phyloP scores from a whole-genome alignment of 2,329 filamentous ascomycete species.

The Aspergillus fijiensis region DNA sequence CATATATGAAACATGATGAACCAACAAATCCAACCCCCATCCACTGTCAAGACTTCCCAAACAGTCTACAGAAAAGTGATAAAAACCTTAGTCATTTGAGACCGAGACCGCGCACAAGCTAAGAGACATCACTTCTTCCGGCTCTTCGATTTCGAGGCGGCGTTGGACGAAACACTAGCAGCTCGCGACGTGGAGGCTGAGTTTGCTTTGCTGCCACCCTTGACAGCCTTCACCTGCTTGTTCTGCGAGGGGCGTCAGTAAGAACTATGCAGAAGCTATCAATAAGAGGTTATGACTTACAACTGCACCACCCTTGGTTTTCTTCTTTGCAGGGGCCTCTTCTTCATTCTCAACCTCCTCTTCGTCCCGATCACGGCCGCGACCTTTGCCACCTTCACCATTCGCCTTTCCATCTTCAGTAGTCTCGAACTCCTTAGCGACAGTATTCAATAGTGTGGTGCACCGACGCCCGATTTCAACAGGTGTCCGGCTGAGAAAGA shows the following conservation, averaged over 20 bases:
- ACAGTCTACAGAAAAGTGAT: constrained; percentile 15
- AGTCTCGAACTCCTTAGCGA: constrained; percentile 91
- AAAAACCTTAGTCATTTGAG: constrained; percentile 9
- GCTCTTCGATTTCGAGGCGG: constrained; percentile 50
- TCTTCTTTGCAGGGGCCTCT: constrained; percentile 88
- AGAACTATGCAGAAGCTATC: neutral
- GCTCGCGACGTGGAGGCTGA: constrained; percentile 79
- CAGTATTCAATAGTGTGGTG: constrained; percentile 89
- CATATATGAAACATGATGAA: constrained; percentile 14
- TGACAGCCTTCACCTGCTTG: constrained; percentile 87
- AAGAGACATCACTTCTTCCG: constrained; percentile 48
- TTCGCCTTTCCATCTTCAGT: constrained; percentile 56
- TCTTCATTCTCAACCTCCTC: constrained; percentile 82
- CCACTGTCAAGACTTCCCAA: constrained; percentile 14
- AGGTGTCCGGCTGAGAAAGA: constrained; percentile 92
- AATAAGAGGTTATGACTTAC: constrained; percentile 51
- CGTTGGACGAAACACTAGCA: constrained; percentile 79
- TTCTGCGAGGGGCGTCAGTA: constrained; percentile 59
- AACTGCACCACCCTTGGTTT: constrained; percentile 84
- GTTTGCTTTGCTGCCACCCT: constrained; percentile 70
- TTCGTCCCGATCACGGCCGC: constrained; percentile 63
- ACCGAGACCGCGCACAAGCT: constrained; percentile 2
- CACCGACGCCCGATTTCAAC: constrained; percentile 90
- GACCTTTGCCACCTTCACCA: constrained; percentile 67
- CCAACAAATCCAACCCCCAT: constrained; percentile 10